Evolutionary conservation across 257 asterid species (phyloP), one percentile per base, ranked within the genome.

Genomic region (Ophiorrhiza pumila): DNA sequence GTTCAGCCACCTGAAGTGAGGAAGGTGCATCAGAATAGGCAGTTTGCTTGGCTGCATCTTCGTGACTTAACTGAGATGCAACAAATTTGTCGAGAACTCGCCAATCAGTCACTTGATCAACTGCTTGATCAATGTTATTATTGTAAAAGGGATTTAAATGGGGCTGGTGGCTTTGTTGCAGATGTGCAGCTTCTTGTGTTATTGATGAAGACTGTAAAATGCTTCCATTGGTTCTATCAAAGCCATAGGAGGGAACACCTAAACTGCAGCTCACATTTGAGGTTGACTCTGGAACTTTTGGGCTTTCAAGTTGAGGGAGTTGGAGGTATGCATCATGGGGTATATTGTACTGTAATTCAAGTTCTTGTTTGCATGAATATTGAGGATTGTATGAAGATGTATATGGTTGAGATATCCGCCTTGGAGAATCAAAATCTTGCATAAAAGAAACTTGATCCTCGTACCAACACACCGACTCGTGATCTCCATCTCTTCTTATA

Each of bases 71-170:
- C 76, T 88, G 91, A 76, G 89, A 84, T 3, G 95, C 95, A 23
- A 88, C 91, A 50, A 88, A 80, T 77, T 87, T 88, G 63, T 88
- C 91, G 15, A 88, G 90, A 53, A 86, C 86, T 22, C 95, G 83
- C 95, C 95, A 88, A 49, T 88, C 95, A 0, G 91, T 86, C 68
- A 86, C 82, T 60, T 84, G 87, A 35, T 86, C 82, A 41, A 50
- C 75, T 15, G 53, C 77, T 60, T 82, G 84, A 35, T 80, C 77
- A 39, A 69, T 57, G 60, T 29, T 47, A 70, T 61, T 49, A 58
- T 20, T 53, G 23, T 27, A 76, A 17, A 71, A 4, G 10, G 73
- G 46, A 67, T 67, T 64, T 37, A 57, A n/a, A 18, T 53, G 65
- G 1, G 52, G 59, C 4, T 52, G 74, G n/a, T 68, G 46, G 25